phyloP scores from a whole-genome alignment of 208 protist genomes.

The Leptomonas pyrrhocoris region DNA sequence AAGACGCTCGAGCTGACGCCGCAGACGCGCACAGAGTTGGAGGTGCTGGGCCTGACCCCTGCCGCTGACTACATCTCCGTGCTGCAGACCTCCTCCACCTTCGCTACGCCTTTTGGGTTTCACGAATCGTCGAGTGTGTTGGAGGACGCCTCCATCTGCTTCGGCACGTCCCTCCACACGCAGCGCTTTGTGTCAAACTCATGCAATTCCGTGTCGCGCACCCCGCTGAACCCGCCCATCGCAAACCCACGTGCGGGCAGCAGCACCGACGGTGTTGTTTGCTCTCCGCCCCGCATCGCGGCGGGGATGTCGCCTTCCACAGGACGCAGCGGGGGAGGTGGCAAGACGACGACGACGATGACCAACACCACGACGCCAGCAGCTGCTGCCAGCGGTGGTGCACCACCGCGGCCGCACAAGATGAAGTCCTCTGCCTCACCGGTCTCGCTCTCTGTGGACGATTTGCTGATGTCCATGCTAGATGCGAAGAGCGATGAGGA shows the following conservation, averaged over 20 bases:
- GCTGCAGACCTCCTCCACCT: conserved; percentile 10
- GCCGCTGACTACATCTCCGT: background rate
- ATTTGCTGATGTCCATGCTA: background rate
- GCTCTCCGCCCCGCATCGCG: background rate
- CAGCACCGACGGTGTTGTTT: conserved; percentile 9
- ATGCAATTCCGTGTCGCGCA: conserved; percentile 2
- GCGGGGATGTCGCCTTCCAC: background rate
- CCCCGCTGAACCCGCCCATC: conserved; percentile 3
- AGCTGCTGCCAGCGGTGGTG: background rate
- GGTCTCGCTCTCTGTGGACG: background rate
- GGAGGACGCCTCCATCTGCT: conserved; percentile 8
- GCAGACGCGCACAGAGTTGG: background rate
- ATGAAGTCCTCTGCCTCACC: background rate
- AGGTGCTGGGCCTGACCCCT: background rate
- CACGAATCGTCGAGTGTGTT: conserved; percentile 5
- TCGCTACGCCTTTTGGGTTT: background rate
- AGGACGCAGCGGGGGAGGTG: background rate
- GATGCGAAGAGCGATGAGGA: background rate
- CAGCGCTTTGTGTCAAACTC: conserved; percentile 18
- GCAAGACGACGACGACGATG: too few species aligned
- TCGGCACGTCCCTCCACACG: conserved; percentile 9
- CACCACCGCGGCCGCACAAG: background rate
- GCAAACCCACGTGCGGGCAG: background rate
- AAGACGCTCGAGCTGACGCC: conserved; percentile 2
- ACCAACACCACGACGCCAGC: background rate